A percentile compares a stretch with the other conserved stretches of the same genome.
phyloP scores from a whole-genome alignment of 2,329 filamentous ascomycete genomes.

The Apiospora aurea region DNA sequence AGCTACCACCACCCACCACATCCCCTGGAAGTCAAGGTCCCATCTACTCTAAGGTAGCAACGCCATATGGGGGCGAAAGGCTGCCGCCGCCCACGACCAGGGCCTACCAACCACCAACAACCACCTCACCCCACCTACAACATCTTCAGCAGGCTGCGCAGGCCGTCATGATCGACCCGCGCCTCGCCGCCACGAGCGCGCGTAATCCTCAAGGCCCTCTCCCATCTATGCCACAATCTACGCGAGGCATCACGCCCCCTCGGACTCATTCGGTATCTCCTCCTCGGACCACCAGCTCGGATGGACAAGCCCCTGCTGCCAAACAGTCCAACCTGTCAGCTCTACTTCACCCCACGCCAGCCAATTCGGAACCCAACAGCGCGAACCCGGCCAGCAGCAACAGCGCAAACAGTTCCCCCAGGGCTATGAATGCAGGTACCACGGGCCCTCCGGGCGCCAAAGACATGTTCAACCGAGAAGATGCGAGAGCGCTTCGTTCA shows the following conservation, averaged over 20 bases:
- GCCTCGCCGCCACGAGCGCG: slow-evolving; percentile 42
- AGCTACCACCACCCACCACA: slow-evolving; percentile 30
- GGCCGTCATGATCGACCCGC: slow-evolving; percentile 49
- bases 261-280: slow-evolving; percentile 59
- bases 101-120: slow-evolving; percentile 33
- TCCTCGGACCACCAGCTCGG: slow-evolving; percentile 50
- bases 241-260: slow-evolving; percentile 49
- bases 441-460: slow-evolving; percentile 34
- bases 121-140: slow-evolving; percentile 50
- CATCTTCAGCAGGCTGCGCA: slow-evolving; percentile 53
- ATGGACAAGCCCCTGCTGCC: slow-evolving; percentile 34
- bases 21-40: slow-evolving; percentile 1
- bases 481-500: slow-evolving; percentile 69
- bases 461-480: slow-evolving; percentile 55
- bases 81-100: slow-evolving; percentile 32
- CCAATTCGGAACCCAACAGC: slow-evolving; percentile 54
- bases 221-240: slow-evolving; percentile 45
- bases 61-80: slow-evolving; percentile 36
- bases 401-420: slow-evolving; percentile 58
- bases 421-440: slow-evolving; percentile 42
- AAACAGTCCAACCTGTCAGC: slow-evolving; percentile 57
- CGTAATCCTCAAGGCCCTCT: slow-evolving; percentile 53
- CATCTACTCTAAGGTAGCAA: slow-evolving; percentile 34
- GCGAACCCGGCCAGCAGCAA: slow-evolving; percentile 50
- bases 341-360: slow-evolving; percentile 56